Percentiles rank a stretch among this genome's conserved stretches.
Conservation (phyloP, 2,329 filamentous ascomycete species). For the Aspergillus ibericus region DNA sequence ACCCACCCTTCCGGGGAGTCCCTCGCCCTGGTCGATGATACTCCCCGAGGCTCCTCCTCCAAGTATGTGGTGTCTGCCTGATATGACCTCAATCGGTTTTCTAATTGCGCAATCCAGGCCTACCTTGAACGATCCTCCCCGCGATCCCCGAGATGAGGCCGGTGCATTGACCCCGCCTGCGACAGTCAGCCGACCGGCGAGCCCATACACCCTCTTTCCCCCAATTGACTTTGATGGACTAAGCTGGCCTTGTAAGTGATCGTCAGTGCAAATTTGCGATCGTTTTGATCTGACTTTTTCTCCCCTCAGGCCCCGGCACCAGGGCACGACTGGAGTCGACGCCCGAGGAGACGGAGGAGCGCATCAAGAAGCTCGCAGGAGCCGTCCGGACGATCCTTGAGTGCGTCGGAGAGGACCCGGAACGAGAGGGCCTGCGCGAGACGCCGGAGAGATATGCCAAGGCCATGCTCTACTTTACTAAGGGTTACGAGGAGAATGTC, state of each 20-base stretch:
- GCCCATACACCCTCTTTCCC: slow-evolving; percentile 51
- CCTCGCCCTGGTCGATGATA: slow-evolving; percentile 18
- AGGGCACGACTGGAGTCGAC: slow-evolving; percentile 56
- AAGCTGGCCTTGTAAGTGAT: slow-evolving; percentile 53
- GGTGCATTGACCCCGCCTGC: slow-evolving; percentile 53
- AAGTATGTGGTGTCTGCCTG: slow-evolving; percentile 24
- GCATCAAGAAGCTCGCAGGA: slow-evolving; percentile 61
- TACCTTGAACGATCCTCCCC: slow-evolving; percentile 49
- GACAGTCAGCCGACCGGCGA: slow-evolving; percentile 51
- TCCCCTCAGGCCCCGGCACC: slow-evolving; percentile 45
- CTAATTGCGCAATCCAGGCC: slow-evolving; percentile 22
- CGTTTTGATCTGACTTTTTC: slow-evolving; percentile 10
- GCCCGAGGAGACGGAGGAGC: slow-evolving; percentile 57
- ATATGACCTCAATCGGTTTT: not conserved
- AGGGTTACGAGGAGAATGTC: slow-evolving; percentile 94
- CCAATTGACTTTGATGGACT: slow-evolving; percentile 55
- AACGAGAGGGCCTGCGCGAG: slow-evolving; percentile 62
- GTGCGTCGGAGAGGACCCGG: slow-evolving; percentile 65
- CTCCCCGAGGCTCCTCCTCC: slow-evolving; percentile 19
- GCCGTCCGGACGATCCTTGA: slow-evolving; percentile 65
- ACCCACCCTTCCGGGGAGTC: slow-evolving; percentile 19
- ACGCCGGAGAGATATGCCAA: slow-evolving; percentile 88
- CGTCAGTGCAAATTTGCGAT: not conserved
- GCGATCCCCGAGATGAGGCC: slow-evolving; percentile 55
- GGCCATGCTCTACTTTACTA: slow-evolving; percentile 92